Evolutionary conservation across 2,329 filamentous ascomycete genomes (phyloP).

Genomic region (Pleurostoma richardsiae): DNA sequence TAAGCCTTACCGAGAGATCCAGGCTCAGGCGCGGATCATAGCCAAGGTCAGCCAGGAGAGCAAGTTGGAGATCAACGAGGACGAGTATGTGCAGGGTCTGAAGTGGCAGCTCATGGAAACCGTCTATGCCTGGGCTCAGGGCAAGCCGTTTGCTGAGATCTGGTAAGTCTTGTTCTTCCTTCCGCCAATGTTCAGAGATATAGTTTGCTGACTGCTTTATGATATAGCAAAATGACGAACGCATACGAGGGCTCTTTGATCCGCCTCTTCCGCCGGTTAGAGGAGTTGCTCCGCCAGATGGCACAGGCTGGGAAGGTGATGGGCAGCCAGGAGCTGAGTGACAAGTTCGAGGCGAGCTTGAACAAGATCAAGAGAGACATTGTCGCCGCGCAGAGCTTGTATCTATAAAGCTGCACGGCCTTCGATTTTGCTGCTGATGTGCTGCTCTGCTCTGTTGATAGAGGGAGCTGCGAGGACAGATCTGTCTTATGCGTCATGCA

Average conservation of each 20-base stretch:
- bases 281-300: conserved; percentile 92
- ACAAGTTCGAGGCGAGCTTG: conserved; percentile 85
- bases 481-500: too few relatives aligned
- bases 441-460: too few relatives aligned
- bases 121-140: conserved; percentile 86
- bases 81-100: conserved; percentile 84
- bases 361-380: conserved; percentile 87
- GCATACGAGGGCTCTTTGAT: conserved; percentile 96
- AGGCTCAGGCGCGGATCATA: conserved; percentile 79
- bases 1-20: conserved; percentile 82
- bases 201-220: conserved; percentile 5
- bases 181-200: not conserved
- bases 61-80: conserved; percentile 90
- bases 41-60: conserved; percentile 94
- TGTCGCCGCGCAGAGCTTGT: conserved; percentile 89
- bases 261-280: conserved; percentile 88
- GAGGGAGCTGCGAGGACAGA: too few relatives aligned
- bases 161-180: conserved; percentile 60
- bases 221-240: conserved; percentile 86
- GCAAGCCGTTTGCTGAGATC: conserved; percentile 85
- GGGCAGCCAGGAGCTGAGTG: conserved; percentile 89
- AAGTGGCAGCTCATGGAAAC: conserved; percentile 98
- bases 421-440: too few relatives aligned
- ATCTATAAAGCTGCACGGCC: conserved; percentile 54
- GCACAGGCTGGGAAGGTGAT: conserved; percentile 95